Evolutionary conservation across 345 rosid species (phyloP).

Genomic region (Citrus reticulata): DNA sequence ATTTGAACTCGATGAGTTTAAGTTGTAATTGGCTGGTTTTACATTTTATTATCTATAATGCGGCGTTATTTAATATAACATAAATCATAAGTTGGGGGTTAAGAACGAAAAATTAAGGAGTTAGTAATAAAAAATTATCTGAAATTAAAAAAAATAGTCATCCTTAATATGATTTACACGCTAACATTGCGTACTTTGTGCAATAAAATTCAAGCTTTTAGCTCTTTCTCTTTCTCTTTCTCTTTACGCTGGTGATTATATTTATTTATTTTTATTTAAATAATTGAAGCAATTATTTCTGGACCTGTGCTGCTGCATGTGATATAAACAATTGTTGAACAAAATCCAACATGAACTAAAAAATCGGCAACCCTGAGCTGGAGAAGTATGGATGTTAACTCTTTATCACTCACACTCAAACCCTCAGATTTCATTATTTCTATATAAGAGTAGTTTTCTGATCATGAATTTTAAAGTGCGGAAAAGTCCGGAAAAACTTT

Average conservation of each 20-base stretch:
- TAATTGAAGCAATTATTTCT: background rate
- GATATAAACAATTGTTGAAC: background rate
- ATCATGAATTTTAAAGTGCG: rapidly evolving
- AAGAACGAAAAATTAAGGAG: no score
- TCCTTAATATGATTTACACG: background rate
- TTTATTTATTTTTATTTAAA: no score
- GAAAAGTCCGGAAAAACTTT: rapidly evolving
- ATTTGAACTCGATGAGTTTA: no score
- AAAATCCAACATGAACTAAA: background rate
- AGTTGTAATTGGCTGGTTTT: no score
- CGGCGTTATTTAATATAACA: no score
- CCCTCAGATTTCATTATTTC: background rate
- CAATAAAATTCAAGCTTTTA: background rate
- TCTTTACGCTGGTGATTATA: background rate
- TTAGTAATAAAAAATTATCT: no score
- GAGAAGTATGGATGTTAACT: background rate
- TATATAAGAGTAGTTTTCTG: no score
- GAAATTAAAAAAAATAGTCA: background rate
- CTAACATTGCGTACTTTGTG: background rate
- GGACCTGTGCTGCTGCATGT: constrained; percentile 3
- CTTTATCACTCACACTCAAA: background rate
- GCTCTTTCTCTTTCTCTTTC: background rate
- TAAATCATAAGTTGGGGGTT: no score
- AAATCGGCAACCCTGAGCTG: background rate
- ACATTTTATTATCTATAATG: no score